These are phyloP conservation scores for Aphanomyces astaci DNA, from an alignment of 352 stramenopile genomes.

Conservation along the genomic window DNA sequence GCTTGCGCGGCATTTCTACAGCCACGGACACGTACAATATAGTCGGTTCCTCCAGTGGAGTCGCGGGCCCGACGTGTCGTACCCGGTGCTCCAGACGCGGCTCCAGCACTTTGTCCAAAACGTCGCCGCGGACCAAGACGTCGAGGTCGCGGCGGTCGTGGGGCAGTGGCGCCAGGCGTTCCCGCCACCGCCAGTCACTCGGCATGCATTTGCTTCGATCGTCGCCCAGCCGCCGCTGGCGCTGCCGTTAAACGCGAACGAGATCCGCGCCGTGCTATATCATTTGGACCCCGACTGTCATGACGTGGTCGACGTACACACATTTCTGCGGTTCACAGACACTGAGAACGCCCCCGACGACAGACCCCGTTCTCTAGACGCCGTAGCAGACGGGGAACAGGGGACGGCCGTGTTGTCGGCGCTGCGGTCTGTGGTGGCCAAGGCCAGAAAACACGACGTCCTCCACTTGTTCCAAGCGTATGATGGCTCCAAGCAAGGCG, in stretches of 20 bases:
- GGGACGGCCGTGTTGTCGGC: not conserved
- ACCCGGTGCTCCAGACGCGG: constrained; percentile 13
- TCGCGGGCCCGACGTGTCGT: constrained; percentile 14
- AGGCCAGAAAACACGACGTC: not conserved
- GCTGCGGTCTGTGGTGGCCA: not conserved
- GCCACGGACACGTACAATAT: constrained; percentile 48
- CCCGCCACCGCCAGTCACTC: constrained; percentile 27
- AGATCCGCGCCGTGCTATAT: constrained; percentile 43
- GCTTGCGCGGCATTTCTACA: constrained; percentile 42
- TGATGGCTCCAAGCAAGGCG: constrained; percentile 2
- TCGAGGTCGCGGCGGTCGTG: constrained; percentile 35
- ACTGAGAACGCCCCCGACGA: constrained; percentile 31
- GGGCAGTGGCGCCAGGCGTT: constrained; percentile 39
- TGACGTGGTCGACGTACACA: constrained; percentile 40
- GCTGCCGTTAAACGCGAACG: constrained; percentile 40
- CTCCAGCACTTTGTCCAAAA: constrained; percentile 36
- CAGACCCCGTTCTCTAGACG: no score
- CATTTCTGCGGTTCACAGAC: constrained; percentile 58
- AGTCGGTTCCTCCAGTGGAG: constrained; percentile 62
- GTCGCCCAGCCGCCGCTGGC: constrained; percentile 28
- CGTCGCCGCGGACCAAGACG: constrained; percentile 21
- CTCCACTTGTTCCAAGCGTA: not conserved
- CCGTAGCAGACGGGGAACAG: not conserved
- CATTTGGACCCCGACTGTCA: constrained; percentile 45
- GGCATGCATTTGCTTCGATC: constrained; percentile 38